These are phyloP conservation scores for Neurospora sublineolata DNA, from an alignment of 495 filamentous ascomycete genomes.

Conservation along the genomic window DNA sequence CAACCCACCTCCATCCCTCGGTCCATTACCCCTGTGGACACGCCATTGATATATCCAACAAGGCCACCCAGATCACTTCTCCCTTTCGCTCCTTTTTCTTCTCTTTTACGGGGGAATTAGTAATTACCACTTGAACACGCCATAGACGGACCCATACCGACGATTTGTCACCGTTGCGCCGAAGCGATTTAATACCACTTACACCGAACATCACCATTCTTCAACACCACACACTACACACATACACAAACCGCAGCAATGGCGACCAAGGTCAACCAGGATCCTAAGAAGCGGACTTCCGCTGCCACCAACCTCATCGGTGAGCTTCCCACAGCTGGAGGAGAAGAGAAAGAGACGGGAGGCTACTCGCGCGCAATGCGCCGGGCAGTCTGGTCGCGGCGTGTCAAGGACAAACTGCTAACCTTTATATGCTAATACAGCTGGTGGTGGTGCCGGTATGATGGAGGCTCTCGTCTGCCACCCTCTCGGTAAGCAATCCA, in stretches of 20 bases:
- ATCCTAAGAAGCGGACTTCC: constrained; percentile 69
- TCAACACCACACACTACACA: neutral
- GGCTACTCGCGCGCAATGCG: neutral
- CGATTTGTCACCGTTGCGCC: neutral
- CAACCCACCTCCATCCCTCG: neutral
- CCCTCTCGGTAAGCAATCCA: constrained; percentile 64
- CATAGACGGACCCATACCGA: neutral
- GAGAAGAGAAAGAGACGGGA: neutral
- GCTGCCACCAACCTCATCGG: constrained; percentile 90
- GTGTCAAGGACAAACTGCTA: constrained; percentile 11
- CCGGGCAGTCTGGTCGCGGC: neutral
- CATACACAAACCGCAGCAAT: constrained; percentile 16
- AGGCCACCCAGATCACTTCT: neutral
- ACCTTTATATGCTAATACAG: constrained; percentile 32
- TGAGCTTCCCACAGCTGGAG: constrained; percentile 27
- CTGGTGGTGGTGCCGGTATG: constrained; percentile 96
- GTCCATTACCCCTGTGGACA: neutral
- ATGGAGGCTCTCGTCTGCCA: constrained; percentile 98
- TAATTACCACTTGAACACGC: neutral
- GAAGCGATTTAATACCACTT: neutral
- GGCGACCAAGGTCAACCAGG: constrained; percentile 40
- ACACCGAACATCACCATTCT: neutral
- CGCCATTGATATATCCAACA: neutral
- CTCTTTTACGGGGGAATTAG: neutral
- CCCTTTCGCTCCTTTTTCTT: neutral